phyloP scores from a whole-genome alignment of 768 basidiomycete species.

The Daedaleopsis sinensis region DNA sequence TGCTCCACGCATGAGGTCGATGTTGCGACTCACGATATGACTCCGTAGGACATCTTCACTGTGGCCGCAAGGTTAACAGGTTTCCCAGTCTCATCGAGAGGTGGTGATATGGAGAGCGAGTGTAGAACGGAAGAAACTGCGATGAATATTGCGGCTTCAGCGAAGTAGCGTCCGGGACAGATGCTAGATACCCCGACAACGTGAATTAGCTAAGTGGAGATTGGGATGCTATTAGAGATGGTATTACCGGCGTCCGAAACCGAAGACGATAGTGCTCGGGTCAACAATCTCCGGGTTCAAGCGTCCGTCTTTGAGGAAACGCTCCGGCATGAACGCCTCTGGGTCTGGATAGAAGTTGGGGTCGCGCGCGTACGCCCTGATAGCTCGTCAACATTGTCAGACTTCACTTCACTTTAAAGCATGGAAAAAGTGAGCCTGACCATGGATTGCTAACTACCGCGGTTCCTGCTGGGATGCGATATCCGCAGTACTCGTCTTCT shows the following conservation, averaged over 20 bases:
- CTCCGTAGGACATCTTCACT: conserved; percentile 4
- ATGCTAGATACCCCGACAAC: conserved; percentile 14
- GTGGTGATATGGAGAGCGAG: neutral
- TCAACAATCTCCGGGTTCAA: conserved; percentile 15
- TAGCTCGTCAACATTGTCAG: neutral
- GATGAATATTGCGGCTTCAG: conserved; percentile 17
- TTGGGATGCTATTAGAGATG: too few relatives aligned
- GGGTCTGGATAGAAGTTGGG: conserved; percentile 15
- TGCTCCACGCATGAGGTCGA: neutral
- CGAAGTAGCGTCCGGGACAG: conserved; percentile 25
- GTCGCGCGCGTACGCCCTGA: conserved; percentile 14
- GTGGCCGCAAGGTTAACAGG: neutral
- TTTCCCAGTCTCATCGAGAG: conserved; percentile 6
- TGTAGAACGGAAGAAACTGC: conserved; percentile 18
- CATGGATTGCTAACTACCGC: conserved; percentile 21
- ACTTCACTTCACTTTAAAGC: neutral
- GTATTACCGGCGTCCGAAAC: conserved; percentile 16
- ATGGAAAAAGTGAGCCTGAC: neutral
- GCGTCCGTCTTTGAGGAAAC: conserved; percentile 6
- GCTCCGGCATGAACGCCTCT: conserved; percentile 22
- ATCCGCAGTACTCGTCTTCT: conserved; percentile 34
- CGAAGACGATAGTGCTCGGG: conserved; percentile 8
- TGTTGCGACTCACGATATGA: conserved; percentile 12
- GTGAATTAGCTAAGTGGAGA: neutral
- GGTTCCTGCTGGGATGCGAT: conserved; percentile 33